Conservation (phyloP, 306 rosid species). For the Cercis canadensis region DNA sequence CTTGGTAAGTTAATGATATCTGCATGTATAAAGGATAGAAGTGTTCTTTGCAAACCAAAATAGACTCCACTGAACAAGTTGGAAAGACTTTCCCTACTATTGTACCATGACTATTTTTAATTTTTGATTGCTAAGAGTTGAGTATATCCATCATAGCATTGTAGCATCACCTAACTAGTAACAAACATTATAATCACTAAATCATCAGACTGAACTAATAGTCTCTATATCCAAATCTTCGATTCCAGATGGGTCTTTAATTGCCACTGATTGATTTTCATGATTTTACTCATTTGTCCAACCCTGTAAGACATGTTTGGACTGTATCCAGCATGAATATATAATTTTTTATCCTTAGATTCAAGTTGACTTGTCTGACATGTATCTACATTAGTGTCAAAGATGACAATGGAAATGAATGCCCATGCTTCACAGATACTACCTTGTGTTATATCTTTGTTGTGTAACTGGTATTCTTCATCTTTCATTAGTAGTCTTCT, state of each 20-base stretch:
- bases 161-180: slow-evolving; percentile 8
- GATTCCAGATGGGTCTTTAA: neutral
- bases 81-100: neutral
- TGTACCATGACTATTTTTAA: too few relatives aligned
- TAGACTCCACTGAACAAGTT: neutral
- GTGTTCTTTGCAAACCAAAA: neutral
- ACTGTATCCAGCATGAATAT: neutral
- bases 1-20: neutral
- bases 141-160: neutral
- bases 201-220: neutral
- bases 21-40: neutral
- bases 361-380: too few relatives aligned
- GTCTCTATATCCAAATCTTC: neutral
- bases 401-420: too few relatives aligned
- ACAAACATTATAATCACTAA: neutral
- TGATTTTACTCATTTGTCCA: neutral
- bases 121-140: neutral
- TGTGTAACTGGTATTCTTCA: too few relatives aligned
- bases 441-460: too few relatives aligned
- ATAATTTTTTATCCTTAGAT: neutral
- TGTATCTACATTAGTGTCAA: too few relatives aligned
- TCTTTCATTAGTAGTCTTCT: too few relatives aligned
- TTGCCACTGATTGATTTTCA: neutral
- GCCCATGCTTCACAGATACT: too few relatives aligned
- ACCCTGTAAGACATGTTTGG: too few relatives aligned